Evolutionary conservation across 106 monocot genomes (phyloP).

Genomic region (Acorus calamus): DNA sequence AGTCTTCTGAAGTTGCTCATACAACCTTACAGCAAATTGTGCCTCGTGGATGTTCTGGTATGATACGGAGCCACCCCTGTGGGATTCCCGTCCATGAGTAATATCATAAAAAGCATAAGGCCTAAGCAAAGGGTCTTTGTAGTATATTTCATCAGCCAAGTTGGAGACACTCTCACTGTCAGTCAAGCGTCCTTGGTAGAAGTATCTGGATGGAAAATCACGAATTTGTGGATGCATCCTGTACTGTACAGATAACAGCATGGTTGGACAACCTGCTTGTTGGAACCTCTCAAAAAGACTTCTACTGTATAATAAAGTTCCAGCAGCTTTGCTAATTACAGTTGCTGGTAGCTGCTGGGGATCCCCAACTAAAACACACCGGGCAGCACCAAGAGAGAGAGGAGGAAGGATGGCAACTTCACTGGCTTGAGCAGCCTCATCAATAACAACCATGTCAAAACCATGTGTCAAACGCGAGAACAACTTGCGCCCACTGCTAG

Average conservation of each 20-base stretch:
- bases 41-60: slow-evolving; percentile 93
- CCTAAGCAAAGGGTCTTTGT: slow-evolving; percentile 61
- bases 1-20: slow-evolving; percentile 68
- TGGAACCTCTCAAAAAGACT: slow-evolving; percentile 98
- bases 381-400: slow-evolving; percentile 82
- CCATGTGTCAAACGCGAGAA: slow-evolving; percentile 92
- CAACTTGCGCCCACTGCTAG: slow-evolving; percentile 86
- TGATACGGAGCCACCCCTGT: slow-evolving; percentile 73
- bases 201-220: slow-evolving; percentile 88
- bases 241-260: slow-evolving; percentile 90
- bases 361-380: slow-evolving; percentile 95
- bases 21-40: slow-evolving; percentile 56
- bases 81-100: slow-evolving; percentile 83
- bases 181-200: slow-evolving; percentile 81
- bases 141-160: slow-evolving; percentile 57
- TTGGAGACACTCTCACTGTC: slow-evolving; percentile 78
- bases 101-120: slow-evolving; percentile 89
- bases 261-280: slow-evolving; percentile 88
- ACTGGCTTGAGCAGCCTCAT: slow-evolving; percentile 98
- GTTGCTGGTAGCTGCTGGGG: slow-evolving; percentile 98
- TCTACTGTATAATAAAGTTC: slow-evolving; percentile 86
- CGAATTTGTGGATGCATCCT: slow-evolving; percentile 97
- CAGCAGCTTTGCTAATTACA: slow-evolving; percentile 97
- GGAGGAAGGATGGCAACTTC: slow-evolving; percentile 92
- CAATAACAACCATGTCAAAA: slow-evolving; percentile 99